Evolutionary conservation across 768 basidiomycete species (phyloP).

Genomic region (Suillus fuscotomentosus): DNA sequence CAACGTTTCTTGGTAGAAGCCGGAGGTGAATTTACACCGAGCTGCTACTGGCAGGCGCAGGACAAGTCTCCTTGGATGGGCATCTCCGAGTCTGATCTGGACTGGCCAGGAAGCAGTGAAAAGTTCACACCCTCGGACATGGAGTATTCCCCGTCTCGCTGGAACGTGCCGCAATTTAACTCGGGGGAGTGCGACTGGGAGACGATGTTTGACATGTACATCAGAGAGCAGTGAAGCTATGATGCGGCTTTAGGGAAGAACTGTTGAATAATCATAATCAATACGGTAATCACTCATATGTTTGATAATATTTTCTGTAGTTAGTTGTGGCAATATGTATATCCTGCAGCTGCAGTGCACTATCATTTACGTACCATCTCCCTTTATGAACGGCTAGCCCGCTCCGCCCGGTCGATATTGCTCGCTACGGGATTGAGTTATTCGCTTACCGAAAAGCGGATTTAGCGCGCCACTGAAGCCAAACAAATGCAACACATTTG

Average conservation of each 20-base stretch:
- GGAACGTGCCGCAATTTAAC: slow-evolving; percentile 2
- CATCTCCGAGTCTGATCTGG: background rate
- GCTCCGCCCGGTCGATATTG: background rate
- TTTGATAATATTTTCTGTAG: background rate
- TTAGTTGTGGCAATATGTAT: slow-evolving; percentile 4
- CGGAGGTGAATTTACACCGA: background rate
- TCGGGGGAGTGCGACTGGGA: slow-evolving; percentile 17
- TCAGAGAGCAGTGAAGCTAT: slow-evolving; percentile 27
- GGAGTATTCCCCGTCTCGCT: background rate
- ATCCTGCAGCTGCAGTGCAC: slow-evolving; percentile 5
- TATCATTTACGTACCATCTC: background rate
- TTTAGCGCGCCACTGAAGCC: slow-evolving; percentile 27
- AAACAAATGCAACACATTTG: slow-evolving; percentile 33
- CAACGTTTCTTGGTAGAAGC: slow-evolving; percentile 11
- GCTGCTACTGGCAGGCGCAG: background rate
- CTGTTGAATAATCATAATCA: background rate
- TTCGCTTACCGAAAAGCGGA: background rate
- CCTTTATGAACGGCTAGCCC: slow-evolving; percentile 4
- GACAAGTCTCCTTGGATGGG: background rate
- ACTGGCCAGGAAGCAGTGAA: background rate
- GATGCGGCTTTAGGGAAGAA: background rate
- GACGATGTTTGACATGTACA: slow-evolving; percentile 43
- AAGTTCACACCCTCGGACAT: background rate
- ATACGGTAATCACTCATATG: background rate
- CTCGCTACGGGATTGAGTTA: background rate